Evolutionary conservation across 176 grass and related monocot species (phyloP).

Genomic region (Oryza glaberrima): DNA sequence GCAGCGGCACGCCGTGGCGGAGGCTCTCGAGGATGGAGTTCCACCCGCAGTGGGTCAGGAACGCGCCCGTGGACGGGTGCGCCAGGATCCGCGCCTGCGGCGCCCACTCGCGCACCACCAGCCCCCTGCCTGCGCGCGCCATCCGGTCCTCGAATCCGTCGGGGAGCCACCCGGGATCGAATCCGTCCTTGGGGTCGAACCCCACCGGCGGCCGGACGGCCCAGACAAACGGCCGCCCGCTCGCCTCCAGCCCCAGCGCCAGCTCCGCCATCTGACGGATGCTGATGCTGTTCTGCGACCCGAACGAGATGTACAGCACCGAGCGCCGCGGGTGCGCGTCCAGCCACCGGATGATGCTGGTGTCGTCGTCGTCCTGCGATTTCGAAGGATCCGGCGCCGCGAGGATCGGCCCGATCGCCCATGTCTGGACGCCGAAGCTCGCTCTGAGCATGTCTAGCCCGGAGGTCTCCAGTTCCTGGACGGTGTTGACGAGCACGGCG

Average conservation of each 20-base stretch:
- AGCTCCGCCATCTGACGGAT: conserved; percentile 55
- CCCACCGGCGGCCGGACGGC: conserved; percentile 57
- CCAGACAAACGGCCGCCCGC: conserved; percentile 61
- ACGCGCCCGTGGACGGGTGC: conserved; percentile 53
- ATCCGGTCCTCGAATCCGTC: conserved; percentile 57
- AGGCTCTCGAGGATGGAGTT: conserved; percentile 71
- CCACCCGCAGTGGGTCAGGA: conserved; percentile 79
- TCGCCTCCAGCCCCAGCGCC: conserved; percentile 59
- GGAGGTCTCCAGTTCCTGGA: conserved; percentile 53
- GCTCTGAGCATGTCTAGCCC: conserved; percentile 56
- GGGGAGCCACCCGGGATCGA: conserved; percentile 60
- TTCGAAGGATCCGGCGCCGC: neutral
- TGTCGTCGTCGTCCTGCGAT: neutral
- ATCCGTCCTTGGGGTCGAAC: conserved; percentile 36
- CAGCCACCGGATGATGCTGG: conserved; percentile 47
- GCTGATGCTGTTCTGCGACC: conserved; percentile 64
- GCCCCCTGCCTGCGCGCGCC: neutral
- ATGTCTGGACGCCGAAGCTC: conserved; percentile 12
- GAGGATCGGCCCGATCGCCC: conserved; percentile 54
- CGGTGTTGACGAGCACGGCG: conserved; percentile 59
- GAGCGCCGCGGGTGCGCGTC: conserved; percentile 47
- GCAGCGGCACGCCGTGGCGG: conserved; percentile 43
- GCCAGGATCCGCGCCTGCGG: conserved; percentile 61
- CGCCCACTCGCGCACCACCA: conserved; percentile 54
- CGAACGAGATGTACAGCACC: conserved; percentile 66